Conservation (phyloP, 2,329 filamentous ascomycete species). For the Alternaria postmessia region DNA sequence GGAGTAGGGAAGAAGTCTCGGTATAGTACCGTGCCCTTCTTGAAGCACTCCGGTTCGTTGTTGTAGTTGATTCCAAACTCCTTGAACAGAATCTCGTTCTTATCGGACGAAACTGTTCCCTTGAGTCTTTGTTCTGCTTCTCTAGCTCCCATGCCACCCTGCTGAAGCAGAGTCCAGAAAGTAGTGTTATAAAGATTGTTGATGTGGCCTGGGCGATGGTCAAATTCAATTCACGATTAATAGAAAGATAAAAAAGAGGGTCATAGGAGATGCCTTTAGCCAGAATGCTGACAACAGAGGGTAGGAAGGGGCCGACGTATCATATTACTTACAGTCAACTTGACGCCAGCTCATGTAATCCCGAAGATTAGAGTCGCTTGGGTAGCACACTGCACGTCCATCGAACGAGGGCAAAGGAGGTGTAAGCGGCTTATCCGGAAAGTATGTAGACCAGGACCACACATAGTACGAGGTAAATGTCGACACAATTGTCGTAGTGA, state of each 20-base stretch:
- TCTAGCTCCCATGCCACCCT: slow-evolving; percentile 76
- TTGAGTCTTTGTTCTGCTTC: slow-evolving; percentile 84
- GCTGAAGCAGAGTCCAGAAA: slow-evolving; percentile 87
- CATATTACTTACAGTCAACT: slow-evolving; percentile 77
- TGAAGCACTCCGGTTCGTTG: slow-evolving; percentile 90
- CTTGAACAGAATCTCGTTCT: slow-evolving; percentile 94
- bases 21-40: slow-evolving; percentile 91
- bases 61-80: slow-evolving; percentile 96
- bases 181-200: slow-evolving; percentile 99
- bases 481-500: slow-evolving; percentile 89
- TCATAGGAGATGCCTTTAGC: background rate
- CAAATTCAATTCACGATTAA: background rate
- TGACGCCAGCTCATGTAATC: slow-evolving; percentile 99
- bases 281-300: background rate
- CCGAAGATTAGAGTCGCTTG: slow-evolving; percentile 78
- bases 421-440: slow-evolving; percentile 74
- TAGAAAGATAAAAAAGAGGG: background rate
- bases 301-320: background rate
- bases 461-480: slow-evolving; percentile 94
- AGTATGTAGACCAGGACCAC: slow-evolving; percentile 78
- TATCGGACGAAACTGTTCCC: slow-evolving; percentile 83
- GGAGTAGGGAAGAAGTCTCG: slow-evolving; percentile 63
- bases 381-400: slow-evolving; percentile 89
- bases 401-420: slow-evolving; percentile 89
- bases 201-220: slow-evolving; percentile 74